These are phyloP conservation scores for Platismatia glauca DNA, from an alignment of 495 filamentous ascomycete genomes.

Conservation along the genomic window DNA sequence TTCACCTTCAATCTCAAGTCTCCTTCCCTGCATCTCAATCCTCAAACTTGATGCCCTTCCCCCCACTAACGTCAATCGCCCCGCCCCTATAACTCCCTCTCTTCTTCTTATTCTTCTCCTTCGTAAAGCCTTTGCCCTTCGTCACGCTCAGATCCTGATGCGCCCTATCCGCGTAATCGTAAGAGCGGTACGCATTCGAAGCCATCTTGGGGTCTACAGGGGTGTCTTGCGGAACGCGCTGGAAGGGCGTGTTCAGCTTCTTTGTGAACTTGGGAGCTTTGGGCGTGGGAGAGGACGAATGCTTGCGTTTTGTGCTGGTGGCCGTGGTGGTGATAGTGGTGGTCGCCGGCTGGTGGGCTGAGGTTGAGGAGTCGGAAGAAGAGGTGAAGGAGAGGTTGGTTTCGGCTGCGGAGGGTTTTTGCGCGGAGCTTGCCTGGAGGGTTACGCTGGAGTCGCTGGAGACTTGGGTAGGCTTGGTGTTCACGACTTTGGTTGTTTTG, in stretches of 20 bases:
- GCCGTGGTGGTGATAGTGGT: conserved; percentile 27
- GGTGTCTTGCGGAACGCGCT: conserved; percentile 23
- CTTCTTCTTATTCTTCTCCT: conserved; percentile 98
- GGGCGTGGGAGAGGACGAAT: conserved; percentile 35
- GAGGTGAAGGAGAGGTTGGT: conserved; percentile 36
- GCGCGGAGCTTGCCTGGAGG: conserved; percentile 18
- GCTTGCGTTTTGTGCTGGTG: conserved; percentile 36
- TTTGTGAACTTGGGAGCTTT: conserved; percentile 34
- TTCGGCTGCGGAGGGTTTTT: conserved; percentile 29
- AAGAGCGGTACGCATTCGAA: conserved; percentile 65
- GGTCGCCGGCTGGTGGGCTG: conserved; percentile 10
- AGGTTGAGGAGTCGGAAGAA: conserved; percentile 28
- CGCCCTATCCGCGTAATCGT: conserved; percentile 83
- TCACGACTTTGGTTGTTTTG: conserved; percentile 1
- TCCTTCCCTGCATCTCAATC: not conserved
- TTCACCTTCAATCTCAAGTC: not conserved
- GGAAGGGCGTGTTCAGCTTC: conserved; percentile 40
- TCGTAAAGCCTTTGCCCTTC: conserved; percentile 94
- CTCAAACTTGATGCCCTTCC: conserved; percentile 80
- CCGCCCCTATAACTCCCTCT: conserved; percentile 81
- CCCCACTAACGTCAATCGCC: conserved; percentile 61
- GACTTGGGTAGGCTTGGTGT: conserved; percentile 14
- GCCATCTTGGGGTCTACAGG: conserved; percentile 47
- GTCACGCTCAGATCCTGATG: conserved; percentile 81
- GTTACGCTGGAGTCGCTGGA: conserved; percentile 29